Evolutionary conservation across 2,329 filamentous ascomycete species (phyloP).

Genomic region (Drechslerella dactyloides): DNA sequence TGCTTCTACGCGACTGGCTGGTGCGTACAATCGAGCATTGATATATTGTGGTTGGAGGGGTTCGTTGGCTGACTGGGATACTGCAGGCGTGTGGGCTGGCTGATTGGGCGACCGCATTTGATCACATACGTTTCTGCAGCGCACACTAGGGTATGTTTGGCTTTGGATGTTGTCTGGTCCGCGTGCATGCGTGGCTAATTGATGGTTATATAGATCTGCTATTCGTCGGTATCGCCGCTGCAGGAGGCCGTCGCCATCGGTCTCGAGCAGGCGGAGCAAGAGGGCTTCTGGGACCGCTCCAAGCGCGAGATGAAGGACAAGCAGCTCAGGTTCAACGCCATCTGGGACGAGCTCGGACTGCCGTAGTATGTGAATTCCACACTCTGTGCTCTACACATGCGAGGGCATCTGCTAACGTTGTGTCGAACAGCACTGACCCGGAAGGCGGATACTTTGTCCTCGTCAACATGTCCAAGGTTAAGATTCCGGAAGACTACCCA

Average conservation of each 20-base stretch:
- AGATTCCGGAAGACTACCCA: conserved; percentile 79
- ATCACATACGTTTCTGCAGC: conserved; percentile 91
- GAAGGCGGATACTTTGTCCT: conserved; percentile 98
- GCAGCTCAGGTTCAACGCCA: conserved; percentile 81
- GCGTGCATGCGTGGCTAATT: conserved; percentile 1
- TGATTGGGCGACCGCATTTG: conserved; percentile 85
- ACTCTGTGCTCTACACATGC: neutral
- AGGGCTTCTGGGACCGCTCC: conserved; percentile 85
- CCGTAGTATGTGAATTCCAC: conserved; percentile 60
- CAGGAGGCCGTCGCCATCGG: conserved; percentile 94
- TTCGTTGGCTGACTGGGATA: conserved; percentile 22
- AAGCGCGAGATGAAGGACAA: conserved; percentile 88
- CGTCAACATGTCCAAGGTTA: conserved; percentile 87
- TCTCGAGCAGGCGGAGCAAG: conserved; percentile 84
- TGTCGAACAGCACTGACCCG: conserved; percentile 74
- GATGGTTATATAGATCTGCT: conserved; percentile 71
- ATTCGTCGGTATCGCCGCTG: conserved; percentile 87
- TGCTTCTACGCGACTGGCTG: conserved; percentile 98
- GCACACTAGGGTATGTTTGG: conserved; percentile 70
- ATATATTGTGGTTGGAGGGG: neutral
- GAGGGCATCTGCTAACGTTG: conserved; percentile 51
- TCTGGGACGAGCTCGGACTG: conserved; percentile 76
- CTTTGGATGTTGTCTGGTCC: neutral
- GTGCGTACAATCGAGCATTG: conserved; percentile 57
- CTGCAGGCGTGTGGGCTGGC: conserved; percentile 67